phyloP scores from a whole-genome alignment of 352 stramenopile genomes.

The Globisporangium mamillatum region DNA sequence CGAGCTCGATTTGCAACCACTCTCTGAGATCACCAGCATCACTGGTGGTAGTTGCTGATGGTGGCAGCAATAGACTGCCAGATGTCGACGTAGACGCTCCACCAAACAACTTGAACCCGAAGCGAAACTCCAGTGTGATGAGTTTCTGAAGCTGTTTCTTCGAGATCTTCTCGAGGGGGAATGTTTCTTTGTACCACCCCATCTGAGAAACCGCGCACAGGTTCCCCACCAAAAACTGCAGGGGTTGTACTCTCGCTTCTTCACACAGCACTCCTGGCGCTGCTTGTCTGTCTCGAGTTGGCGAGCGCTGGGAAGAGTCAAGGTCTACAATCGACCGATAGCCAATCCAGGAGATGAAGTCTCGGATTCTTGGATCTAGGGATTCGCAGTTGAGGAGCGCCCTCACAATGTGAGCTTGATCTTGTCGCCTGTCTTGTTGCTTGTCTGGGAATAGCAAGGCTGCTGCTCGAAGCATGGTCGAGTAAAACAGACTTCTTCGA shows the following conservation, averaged over 20 bases:
- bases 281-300: neutral
- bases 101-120: constrained; percentile 15
- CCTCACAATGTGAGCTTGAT: neutral
- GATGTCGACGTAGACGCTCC: neutral
- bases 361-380: constrained; percentile 4
- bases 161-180: neutral
- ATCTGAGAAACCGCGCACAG: neutral
- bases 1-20: constrained; percentile 13
- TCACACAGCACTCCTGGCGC: neutral
- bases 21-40: neutral
- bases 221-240: constrained; percentile 1
- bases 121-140: constrained; percentile 19
- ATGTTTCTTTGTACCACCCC: constrained; percentile 8
- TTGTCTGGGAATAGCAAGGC: neutral
- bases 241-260: neutral
- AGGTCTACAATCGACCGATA: neutral
- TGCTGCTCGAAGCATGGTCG: constrained; percentile 10
- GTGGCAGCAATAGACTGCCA: neutral
- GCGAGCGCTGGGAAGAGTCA: neutral
- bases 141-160: neutral
- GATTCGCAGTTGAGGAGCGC: constrained; percentile 4
- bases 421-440: too few relatives aligned
- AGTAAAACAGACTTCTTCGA: constrained; percentile 11
- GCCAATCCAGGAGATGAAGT: constrained; percentile 10
- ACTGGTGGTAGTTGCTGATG: neutral